phyloP scores from a whole-genome alignment of 2,329 filamentous ascomycete genomes.

The Trichothecium sympodiale region DNA sequence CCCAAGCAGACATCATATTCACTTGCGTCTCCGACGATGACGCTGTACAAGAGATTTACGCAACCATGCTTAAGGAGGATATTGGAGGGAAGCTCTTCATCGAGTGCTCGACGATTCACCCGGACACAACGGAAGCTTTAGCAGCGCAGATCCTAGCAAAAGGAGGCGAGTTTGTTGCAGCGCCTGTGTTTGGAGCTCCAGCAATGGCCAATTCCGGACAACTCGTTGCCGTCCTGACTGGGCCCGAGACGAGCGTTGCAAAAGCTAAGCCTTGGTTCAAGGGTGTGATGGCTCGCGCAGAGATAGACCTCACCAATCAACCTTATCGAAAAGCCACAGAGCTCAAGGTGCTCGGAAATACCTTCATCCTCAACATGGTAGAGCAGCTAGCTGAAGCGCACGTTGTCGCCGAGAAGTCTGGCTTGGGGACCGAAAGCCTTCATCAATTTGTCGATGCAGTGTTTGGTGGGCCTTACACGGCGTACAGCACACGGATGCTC shows the following conservation, averaged over 20 bases:
- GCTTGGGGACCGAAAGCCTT: slow-evolving; percentile 59
- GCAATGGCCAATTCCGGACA: slow-evolving; percentile 59
- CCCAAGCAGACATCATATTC: slow-evolving; percentile 68
- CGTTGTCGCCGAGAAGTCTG: slow-evolving; percentile 68
- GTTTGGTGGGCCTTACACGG: slow-evolving; percentile 65
- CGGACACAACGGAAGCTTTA: slow-evolving; percentile 61
- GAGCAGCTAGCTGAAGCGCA: slow-evolving; percentile 70
- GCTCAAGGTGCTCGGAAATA: slow-evolving; percentile 79
- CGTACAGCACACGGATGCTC: slow-evolving; percentile 65
- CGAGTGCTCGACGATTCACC: slow-evolving; percentile 82
- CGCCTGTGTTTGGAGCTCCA: slow-evolving; percentile 59
- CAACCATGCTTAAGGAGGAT: slow-evolving; percentile 39
- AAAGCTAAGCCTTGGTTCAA: slow-evolving; percentile 59
- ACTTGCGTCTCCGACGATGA: slow-evolving; percentile 70
- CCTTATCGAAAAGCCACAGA: slow-evolving; percentile 57
- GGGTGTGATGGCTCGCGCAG: slow-evolving; percentile 57
- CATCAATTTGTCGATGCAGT: slow-evolving; percentile 62
- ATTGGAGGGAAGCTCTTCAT: slow-evolving; percentile 67
- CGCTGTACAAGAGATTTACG: slow-evolving; percentile 54
- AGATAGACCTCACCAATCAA: slow-evolving; percentile 61
- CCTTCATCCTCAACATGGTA: slow-evolving; percentile 74
- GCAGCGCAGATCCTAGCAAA: slow-evolving; percentile 44
- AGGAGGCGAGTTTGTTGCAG: slow-evolving; percentile 65
- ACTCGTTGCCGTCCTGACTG: slow-evolving; percentile 64
- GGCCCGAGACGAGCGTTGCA: slow-evolving; percentile 46